Percentiles rank a stretch among this genome's conserved stretches.
phyloP scores from a whole-genome alignment of 306 rosid species.

The Ceratonia siliqua region DNA sequence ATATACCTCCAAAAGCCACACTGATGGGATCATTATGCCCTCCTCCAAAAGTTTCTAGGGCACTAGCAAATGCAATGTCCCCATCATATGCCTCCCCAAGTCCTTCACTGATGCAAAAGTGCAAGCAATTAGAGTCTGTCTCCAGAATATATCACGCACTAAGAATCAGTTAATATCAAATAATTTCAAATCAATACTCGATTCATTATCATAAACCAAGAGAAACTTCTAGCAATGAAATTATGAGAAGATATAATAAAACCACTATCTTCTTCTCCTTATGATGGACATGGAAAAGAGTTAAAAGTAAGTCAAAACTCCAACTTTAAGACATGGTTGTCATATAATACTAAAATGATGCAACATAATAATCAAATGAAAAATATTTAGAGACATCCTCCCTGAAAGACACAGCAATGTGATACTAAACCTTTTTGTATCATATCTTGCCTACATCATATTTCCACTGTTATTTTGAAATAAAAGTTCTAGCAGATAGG shows the following conservation, averaged over 20 bases:
- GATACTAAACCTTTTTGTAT: slow-evolving; percentile 4
- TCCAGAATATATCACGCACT: neutral
- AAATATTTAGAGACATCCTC: slow-evolving; percentile 1
- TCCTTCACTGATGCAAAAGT: slow-evolving; percentile 72
- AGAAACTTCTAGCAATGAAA: slow-evolving; percentile 28
- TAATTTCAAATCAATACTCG: slow-evolving; percentile 29
- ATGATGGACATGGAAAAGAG: neutral
- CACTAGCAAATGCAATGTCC: slow-evolving; percentile 98
- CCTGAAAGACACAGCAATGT: neutral
- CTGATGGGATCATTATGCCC: slow-evolving; percentile 99
- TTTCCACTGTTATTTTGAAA: neutral
- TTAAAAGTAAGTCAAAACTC: neutral
- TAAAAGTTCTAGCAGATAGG: neutral
- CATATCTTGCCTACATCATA: neutral
- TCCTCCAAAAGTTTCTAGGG: slow-evolving; percentile 94
- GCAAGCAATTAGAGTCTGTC: slow-evolving; percentile 37
- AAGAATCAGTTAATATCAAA: slow-evolving; percentile 11
- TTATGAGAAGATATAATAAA: neutral
- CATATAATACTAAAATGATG: neutral
- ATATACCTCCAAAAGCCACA: slow-evolving; percentile 96
- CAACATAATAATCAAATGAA: neutral
- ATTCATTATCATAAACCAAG: neutral
- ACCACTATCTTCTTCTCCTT: neutral
- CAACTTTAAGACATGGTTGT: neutral
- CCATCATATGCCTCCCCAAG: slow-evolving; percentile 99